These are phyloP conservation scores for Fagopyrum homotropicum DNA, from an alignment of 148 eudicot genomes.

Conservation along the genomic window DNA sequence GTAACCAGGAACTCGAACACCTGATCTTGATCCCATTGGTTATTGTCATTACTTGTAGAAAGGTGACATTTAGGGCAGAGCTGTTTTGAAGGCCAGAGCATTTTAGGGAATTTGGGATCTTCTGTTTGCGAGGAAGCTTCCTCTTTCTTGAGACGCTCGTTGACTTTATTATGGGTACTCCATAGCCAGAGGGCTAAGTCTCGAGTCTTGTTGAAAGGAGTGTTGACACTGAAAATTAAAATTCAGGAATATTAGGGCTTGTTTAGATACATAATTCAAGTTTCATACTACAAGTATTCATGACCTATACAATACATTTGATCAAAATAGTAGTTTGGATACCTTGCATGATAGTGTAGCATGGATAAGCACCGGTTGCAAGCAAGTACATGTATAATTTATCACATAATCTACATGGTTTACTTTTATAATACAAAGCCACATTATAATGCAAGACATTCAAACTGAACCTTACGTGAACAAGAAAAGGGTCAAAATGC, in stretches of 20 bases:
- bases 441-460: too few relatives aligned
- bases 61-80: constrained; percentile 78
- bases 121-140: constrained; percentile 55
- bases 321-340: too few relatives aligned
- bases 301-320: too few relatives aligned
- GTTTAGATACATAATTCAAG: too few relatives aligned
- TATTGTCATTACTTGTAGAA: constrained; percentile 16
- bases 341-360: too few relatives aligned
- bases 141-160: constrained; percentile 64
- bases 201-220: constrained; percentile 65
- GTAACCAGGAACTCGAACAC: constrained; percentile 65
- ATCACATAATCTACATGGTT: too few relatives aligned
- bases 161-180: constrained; percentile 82
- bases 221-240: constrained; percentile 43
- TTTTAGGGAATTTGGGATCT: constrained; percentile 81
- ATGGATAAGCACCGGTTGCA: too few relatives aligned
- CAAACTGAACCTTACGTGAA: not conserved
- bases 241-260: constrained; percentile 11
- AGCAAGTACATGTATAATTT: too few relatives aligned
- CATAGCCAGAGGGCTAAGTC: constrained; percentile 91
- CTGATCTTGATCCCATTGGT: constrained; percentile 59
- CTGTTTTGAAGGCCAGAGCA: constrained; percentile 81
- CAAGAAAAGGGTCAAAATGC: not conserved
- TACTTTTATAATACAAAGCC: too few relatives aligned
- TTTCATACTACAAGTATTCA: too few relatives aligned